Base-by-base conservation (phyloP, 352 stramenopile genomes). In the Globisporangium uncinulatum region DNA sequence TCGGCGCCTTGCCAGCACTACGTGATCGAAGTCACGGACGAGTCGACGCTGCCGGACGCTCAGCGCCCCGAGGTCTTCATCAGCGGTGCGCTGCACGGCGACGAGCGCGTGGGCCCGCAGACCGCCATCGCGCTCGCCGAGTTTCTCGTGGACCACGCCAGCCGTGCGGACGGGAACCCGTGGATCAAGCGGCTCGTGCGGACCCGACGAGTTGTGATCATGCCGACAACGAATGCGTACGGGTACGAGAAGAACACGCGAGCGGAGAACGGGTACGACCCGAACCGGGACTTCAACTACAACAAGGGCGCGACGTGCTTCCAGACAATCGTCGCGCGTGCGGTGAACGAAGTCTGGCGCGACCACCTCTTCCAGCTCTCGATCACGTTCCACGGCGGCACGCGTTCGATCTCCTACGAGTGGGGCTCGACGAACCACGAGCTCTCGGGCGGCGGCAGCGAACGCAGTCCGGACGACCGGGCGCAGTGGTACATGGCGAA, bases 201-300 rank as follows among this genome's bases (percentile, higher is more conserved):
- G 59, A 92, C 88, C 37, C 78, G 88, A 39, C 83, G 81, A 51
- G 66, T 95, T n/a, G 69, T 87, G 46, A 60, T 94, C 60, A 90
- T 88, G 56, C 95, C 95, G 24, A 98, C 94, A 63, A 96, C 95
- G 20, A 99, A 99, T 59, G 87, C 94, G 10, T 83, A 96, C 47
- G 97, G 97, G 17, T 98, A 98, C 71, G 76, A 74, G 17, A 72
- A 85, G 32, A 73, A 96, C 62, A 52, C 62, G 45, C 80, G 95
- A 31, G 73, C 82, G 34, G 97, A 99, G 70, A 62, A 82, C 6
- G 47, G 51, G 0, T 67, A 99, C 20, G 97, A 99, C 71, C 96
- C 97, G 29, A 99, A 99, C 70, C 87, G 97, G 36, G 97, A 99
- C 69, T 99, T 99, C 78, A 96, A 97, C 52, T 98, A 98, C 69